Base-by-base conservation (phyloP, 352 stramenopile genomes). In the Globisporangium barbulae region DNA sequence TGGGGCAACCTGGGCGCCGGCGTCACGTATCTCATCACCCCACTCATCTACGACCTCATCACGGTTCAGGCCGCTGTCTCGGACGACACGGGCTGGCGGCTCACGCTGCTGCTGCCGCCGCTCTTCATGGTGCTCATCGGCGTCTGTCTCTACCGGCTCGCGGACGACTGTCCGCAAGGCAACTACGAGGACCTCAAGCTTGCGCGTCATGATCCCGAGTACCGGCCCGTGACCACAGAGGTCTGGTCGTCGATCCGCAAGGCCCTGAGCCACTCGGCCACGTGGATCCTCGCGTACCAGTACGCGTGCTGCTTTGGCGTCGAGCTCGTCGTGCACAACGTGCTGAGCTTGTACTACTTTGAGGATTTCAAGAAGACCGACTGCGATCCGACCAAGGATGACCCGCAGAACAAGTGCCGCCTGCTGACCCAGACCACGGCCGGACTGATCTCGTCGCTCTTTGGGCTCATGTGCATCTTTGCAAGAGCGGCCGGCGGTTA, bases 1-100 rank as follows among this genome's bases (percentile, higher is more conserved):
- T 98, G 94, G 93, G 94, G 94, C 25, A 98, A 98, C 73, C 78
- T 98, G 37, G 94, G 96, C 63, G 94, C 92, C 45, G 95, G 89
- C 33, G 78, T 90, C 1, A 85, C 91, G 13, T 85, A 95, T 54
- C 54, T 98, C n/a, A 69, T 98, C 55, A 96, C 94, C 39, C 91
- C 90, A 10, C 69, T 84, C 48, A 67, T 98, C 21, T 97, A 97
- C 69, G 86, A 94, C 47, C 68, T 96, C 1, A 83, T 98, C 64
- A 96, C 94, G 30, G 71, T 68, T 1, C 54, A 63, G 30, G 68
- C 63, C 19, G 64, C 61, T 45, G 53, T 86, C 28, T 85, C 76
- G 8, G 76, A 88, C 50, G 78, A 97, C 55, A 81, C 83, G 48
- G 90, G 92, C 13, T 98, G 95, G 95, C 83, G 93, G 22, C 77